These are phyloP conservation scores for Aspergillus panamensis DNA, from an alignment of 495 filamentous ascomycete species.

Conservation along the genomic window DNA sequence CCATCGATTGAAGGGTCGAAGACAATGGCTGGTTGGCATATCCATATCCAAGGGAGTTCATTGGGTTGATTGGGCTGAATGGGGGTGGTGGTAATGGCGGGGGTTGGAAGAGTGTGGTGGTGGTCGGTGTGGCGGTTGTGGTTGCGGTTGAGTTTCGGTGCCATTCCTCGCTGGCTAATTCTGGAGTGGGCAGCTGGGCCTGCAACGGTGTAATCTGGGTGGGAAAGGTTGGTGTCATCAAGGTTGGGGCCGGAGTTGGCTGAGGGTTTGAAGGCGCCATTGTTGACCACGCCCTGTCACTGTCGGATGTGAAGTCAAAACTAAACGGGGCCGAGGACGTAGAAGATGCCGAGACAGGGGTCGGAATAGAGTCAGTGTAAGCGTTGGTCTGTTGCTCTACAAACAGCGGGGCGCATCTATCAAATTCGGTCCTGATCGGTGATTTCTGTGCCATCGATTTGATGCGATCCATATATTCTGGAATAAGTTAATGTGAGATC, in stretches of 20 bases:
- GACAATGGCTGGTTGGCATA: slow-evolving; percentile 3
- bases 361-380: background rate
- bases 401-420: background rate
- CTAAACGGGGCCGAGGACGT: background rate
- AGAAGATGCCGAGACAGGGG: background rate
- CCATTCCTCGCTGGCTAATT: background rate
- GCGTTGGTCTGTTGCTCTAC: slow-evolving; percentile 1
- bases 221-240: background rate
- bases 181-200: background rate
- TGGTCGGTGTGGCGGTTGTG: background rate
- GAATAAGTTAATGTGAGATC: background rate
- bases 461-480: slow-evolving; percentile 10
- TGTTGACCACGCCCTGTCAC: background rate
- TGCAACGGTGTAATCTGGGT: background rate
- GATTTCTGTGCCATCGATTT: background rate
- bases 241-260: background rate
- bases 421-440: background rate
- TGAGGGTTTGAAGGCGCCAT: background rate
- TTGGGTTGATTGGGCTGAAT: background rate
- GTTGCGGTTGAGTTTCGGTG: background rate
- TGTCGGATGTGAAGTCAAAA: background rate
- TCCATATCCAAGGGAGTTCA: background rate
- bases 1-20: slow-evolving; percentile 50
- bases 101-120: background rate
- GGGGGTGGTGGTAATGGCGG: too few species aligned